These are phyloP conservation scores for Fusarium sp. DNA, from an alignment of 2,329 filamentous ascomycete species.

Conservation along the genomic window DNA sequence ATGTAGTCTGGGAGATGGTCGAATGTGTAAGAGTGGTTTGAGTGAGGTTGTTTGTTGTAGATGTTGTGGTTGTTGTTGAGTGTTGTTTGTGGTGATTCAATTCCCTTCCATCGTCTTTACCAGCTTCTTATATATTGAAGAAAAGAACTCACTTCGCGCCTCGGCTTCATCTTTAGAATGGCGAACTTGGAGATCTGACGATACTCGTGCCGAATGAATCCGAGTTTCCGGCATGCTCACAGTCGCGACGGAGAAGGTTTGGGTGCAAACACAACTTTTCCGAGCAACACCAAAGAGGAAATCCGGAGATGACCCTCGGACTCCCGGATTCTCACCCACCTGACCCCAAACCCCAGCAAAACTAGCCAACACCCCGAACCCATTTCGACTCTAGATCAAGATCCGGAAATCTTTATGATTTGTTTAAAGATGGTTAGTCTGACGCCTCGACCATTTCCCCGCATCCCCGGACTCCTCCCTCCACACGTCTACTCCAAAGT, in stretches of 20 bases:
- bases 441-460: conserved; percentile 11
- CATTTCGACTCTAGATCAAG: neutral
- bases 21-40: neutral
- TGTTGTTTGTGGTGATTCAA: conserved; percentile 14
- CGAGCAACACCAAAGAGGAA: neutral
- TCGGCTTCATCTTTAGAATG: conserved; percentile 12
- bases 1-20: neutral
- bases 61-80: neutral
- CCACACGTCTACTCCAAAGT: conserved; percentile 26
- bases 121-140: conserved; percentile 25
- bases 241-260: accelerated
- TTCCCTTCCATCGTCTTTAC: neutral
- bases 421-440: neutral
- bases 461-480: conserved; percentile 30
- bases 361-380: neutral
- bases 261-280: neutral
- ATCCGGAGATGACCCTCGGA: neutral
- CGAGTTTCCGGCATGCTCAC: neutral
- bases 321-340: neutral
- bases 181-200: conserved; percentile 1
- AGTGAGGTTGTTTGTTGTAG: no score
- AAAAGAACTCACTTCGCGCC: conserved; percentile 3
- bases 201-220: conserved; percentile 12
- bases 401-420: conserved; percentile 15
- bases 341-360: neutral